These are phyloP conservation scores for Candida labiduridarum DNA, from an alignment of 1,139 yeast species.

Conservation along the genomic window DNA sequence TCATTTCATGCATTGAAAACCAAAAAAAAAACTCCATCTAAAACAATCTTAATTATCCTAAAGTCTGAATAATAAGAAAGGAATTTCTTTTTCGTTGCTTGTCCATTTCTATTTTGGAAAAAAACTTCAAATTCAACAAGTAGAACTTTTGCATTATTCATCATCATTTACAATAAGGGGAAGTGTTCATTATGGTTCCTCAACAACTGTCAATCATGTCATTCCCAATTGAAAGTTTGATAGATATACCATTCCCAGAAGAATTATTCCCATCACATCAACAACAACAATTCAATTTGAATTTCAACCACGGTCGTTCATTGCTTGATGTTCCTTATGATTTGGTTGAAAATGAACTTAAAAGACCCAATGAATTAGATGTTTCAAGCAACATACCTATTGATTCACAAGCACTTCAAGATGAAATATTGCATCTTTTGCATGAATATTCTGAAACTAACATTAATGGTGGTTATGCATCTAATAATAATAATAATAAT, in stretches of 20 bases:
- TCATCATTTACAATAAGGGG: not conserved
- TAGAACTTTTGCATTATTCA: not conserved
- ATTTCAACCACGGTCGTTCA: conserved; percentile 2
- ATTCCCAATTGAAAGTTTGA: conserved; percentile 10
- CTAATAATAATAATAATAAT: not conserved
- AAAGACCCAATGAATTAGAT: conserved; percentile 3
- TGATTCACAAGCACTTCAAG: conserved; percentile 6
- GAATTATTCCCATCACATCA: conserved; percentile 9
- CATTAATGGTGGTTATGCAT: not conserved
- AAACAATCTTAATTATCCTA: too few species aligned
- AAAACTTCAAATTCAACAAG: not conserved
- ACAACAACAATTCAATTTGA: too few species aligned
- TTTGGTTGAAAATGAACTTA: conserved; percentile 2
- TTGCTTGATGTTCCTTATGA: conserved; percentile 4
- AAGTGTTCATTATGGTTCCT: not conserved
- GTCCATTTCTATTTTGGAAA: too few species aligned
- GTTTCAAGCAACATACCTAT: conserved; percentile 1
- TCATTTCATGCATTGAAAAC: not conserved
- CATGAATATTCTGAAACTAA: conserved; percentile 8
- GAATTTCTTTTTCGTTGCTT: too few species aligned
- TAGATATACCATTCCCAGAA: conserved; percentile 13
- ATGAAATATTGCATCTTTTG: conserved; percentile 9
- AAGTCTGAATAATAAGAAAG: too few species aligned
- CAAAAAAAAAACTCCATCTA: too few species aligned
- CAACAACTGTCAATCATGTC: conserved; percentile 5